Base-by-base conservation (phyloP, 139 green algal species). In the Chlorella sp. region DNA sequence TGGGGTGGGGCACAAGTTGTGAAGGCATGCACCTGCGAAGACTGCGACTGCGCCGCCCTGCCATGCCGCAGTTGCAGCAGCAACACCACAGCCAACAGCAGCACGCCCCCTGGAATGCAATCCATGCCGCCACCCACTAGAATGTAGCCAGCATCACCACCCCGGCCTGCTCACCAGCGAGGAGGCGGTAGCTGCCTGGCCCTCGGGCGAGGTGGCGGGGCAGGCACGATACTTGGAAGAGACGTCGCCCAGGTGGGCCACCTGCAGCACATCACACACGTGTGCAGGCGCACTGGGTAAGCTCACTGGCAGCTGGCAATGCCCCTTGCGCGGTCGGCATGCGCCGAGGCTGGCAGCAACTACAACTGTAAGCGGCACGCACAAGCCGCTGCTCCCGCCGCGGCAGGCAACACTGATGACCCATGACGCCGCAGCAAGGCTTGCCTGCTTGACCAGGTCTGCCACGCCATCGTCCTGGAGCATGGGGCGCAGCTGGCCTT, bases 401-500 rank as follows among this genome's bases (percentile, higher is more conserved):
- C n/a, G n/a, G n/a, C n/a, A n/a, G n/a, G n/a, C n/a, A n/a, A n/a
- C n/a, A n/a, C n/a, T n/a, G n/a, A n/a, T n/a, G n/a, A n/a, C n/a
- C n/a, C n/a, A n/a, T n/a, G n/a, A n/a, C n/a, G n/a, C n/a, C n/a
- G n/a, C n/a, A n/a, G n/a, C n/a, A n/a, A 8, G 46, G 8, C 46
- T 54, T 28, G 73, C 76, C 62, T 74, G 74, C 56, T 83, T 75
- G 19, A 95, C 88, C 38, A 92, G 81, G 19, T 86, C 80, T 5
- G 93, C 80, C 24, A 95, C 90, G 9, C 80, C 36, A 1, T 88
- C 72, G 1, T 88, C 76, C 32, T 32, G 32, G 82, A 95, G 87
- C 83, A 92, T 93, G 65, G 89, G 84, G 41, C 91, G 78, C 44
- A 97, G 87, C 82, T 92, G 77, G 3, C 56, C 75, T 24, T 90